Conservation (phyloP, 768 basidiomycete genomes). For the Leccinum sublutescens region DNA sequence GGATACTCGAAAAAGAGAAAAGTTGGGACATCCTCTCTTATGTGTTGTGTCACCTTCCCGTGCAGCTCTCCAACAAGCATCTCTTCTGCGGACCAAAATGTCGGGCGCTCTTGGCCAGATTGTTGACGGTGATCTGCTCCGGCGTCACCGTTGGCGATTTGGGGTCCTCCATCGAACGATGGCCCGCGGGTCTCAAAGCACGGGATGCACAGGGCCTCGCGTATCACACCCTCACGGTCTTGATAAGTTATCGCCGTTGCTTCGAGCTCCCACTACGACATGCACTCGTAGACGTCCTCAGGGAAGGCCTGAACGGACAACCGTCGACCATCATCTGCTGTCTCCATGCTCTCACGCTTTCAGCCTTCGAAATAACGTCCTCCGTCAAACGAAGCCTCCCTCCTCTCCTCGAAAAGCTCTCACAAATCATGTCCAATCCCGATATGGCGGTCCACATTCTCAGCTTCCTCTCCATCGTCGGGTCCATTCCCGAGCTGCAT, state of each 20-base stretch:
- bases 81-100: slow-evolving; percentile 90
- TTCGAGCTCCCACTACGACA: slow-evolving; percentile 69
- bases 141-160: slow-evolving; percentile 60
- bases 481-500: slow-evolving; percentile 74
- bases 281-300: slow-evolving; percentile 70
- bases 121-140: slow-evolving; percentile 68
- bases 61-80: slow-evolving; percentile 93
- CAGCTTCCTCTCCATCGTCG: slow-evolving; percentile 84
- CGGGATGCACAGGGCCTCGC: slow-evolving; percentile 87
- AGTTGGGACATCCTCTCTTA: slow-evolving; percentile 96
- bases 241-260: slow-evolving; percentile 82
- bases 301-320: slow-evolving; percentile 65
- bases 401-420: slow-evolving; percentile 79
- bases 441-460: slow-evolving; percentile 96
- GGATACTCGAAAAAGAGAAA: slow-evolving; percentile 68
- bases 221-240: slow-evolving; percentile 82
- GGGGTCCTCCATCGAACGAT: slow-evolving; percentile 52
- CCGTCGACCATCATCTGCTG: slow-evolving; percentile 83
- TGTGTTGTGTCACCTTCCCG: slow-evolving; percentile 84
- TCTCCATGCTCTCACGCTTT: slow-evolving; percentile 83
- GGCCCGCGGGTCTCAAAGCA: slow-evolving; percentile 60
- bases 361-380: slow-evolving; percentile 81
- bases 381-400: slow-evolving; percentile 80
- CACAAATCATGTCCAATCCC: slow-evolving; percentile 92
- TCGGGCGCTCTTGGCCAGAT: slow-evolving; percentile 54